phyloP scores from a whole-genome alignment of 2,329 filamentous ascomycete species.

The Ceratocystiopsis sp. region DNA sequence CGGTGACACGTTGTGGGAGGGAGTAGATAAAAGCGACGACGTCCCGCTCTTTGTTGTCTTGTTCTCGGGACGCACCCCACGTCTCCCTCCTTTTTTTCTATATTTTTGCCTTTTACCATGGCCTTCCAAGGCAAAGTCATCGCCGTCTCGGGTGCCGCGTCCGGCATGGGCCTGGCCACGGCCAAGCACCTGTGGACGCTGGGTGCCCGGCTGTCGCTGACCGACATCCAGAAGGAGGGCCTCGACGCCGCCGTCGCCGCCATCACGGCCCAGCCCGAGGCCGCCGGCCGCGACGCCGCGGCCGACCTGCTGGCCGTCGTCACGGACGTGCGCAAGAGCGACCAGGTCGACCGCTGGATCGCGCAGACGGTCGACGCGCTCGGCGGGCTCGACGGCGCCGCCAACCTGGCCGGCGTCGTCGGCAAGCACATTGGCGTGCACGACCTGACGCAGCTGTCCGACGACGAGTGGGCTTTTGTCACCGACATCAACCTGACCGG shows the following conservation, averaged over 20 bases:
- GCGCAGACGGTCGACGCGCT: constrained; percentile 26
- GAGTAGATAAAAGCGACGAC: too few relatives aligned
- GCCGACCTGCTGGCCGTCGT: not conserved
- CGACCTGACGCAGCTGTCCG: constrained; percentile 24
- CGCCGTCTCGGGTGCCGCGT: constrained; percentile 14
- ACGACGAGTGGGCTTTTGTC: constrained; percentile 30
- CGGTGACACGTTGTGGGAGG: too few relatives aligned
- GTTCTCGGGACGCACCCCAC: too few relatives aligned
- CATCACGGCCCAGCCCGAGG: not conserved
- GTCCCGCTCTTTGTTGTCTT: too few relatives aligned
- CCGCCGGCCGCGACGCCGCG: constrained; percentile 2
- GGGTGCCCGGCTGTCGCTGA: constrained; percentile 26
- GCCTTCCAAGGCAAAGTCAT: constrained; percentile 4
- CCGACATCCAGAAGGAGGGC: constrained; percentile 22
- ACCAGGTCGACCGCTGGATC: constrained; percentile 34
- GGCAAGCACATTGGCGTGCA: constrained; percentile 21
- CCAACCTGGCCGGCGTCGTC: constrained; percentile 35
- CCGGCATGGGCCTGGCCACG: constrained; percentile 29
- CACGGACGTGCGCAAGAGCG: constrained; percentile 3
- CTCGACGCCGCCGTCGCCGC: constrained; percentile 12
- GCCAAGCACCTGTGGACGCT: constrained; percentile 22
- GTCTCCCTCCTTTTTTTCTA: too few relatives aligned
- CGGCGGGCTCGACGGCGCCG: constrained; percentile 35
- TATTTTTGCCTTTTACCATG: too few relatives aligned
- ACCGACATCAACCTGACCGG: constrained; percentile 32